phyloP scores from a whole-genome alignment of 345 rosid species.

The Eucalyptus cloeziana region DNA sequence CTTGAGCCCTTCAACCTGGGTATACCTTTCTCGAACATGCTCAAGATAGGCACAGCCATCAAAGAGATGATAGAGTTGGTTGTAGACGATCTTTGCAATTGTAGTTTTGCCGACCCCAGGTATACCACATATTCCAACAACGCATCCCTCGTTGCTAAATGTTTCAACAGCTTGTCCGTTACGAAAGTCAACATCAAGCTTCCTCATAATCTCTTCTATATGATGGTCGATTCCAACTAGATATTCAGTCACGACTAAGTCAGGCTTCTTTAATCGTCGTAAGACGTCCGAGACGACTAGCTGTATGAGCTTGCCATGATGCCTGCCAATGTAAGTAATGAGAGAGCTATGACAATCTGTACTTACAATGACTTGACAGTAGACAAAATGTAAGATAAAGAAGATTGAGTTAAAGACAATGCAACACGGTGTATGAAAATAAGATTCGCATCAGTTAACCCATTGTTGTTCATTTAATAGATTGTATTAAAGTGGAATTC shows the following conservation, averaged over 20 bases:
- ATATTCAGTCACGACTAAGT: not conserved
- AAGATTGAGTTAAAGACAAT: not conserved
- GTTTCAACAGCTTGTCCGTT: not conserved
- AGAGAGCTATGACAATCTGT: rapidly evolving
- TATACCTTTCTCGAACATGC: not conserved
- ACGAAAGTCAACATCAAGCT: not conserved
- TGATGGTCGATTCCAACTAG: not conserved
- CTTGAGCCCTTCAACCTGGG: not conserved
- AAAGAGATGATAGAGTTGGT: not conserved
- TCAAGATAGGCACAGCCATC: not conserved
- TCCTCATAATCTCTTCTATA: not conserved
- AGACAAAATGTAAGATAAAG: rapidly evolving
- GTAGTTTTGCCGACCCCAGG: conserved; percentile 10
- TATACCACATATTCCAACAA: conserved; percentile 5
- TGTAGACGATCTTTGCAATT: not conserved
- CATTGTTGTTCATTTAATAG: not conserved
- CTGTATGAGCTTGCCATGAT: not conserved
- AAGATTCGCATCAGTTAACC: not conserved
- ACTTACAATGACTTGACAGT: rapidly evolving
- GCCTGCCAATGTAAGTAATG: not conserved
- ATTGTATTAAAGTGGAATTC: not conserved
- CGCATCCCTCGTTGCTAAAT: rapidly evolving
- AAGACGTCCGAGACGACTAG: not conserved
- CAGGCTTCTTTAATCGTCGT: not conserved
- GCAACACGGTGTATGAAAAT: not conserved